Base-by-base conservation (phyloP, 2,329 filamentous ascomycete genomes). In the Penicillium frequentans region DNA sequence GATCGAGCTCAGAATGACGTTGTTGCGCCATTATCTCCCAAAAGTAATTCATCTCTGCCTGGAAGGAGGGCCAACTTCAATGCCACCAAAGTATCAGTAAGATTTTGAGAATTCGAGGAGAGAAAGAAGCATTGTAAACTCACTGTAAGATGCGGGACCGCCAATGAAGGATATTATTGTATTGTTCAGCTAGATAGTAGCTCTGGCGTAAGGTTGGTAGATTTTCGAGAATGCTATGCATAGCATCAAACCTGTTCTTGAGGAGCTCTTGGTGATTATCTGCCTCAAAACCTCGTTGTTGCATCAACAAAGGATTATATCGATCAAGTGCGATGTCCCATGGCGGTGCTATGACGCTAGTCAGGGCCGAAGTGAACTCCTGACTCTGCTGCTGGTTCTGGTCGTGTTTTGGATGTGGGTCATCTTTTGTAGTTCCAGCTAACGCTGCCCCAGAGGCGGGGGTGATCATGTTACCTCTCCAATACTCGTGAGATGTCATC, bases 381-480 rank as follows among this genome's bases (percentile, higher is more conserved):
- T 49, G 48, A 27, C 26, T 39, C 11, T 49, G 48, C 10, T 49
- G 48, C 14, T 49, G 31, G 2, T n/a, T 23, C 14, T 49, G 31
- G 23, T 10, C 14, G 11, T 24, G 21, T 19, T 23, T 39, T 3
- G 21, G 21, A 16, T 9, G 19, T 33, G 46, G 46, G 11, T 49
- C 48, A 39, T 49, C 33, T 27, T 49, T 49, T 13, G 48, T 14
- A 21, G 13, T 49, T 3, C 48, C 33, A 16, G 48, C 48, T 5
- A 49, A 35, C 10, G 48, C 48, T 27, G 48, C 48, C 5, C 48
- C 48, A 16, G 48, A 49, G 11, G 37, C 31, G 3, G 48, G 31
- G 19, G 48, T 49, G 16, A 49, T 33, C 48, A 49, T 49, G 26
- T 49, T 49, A 14, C 48, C 48, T 49, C 48, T 31, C 48, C 48